Evolutionary conservation across 352 stramenopile genomes (phyloP).

Genomic region (Pythium apleroticum): DNA sequence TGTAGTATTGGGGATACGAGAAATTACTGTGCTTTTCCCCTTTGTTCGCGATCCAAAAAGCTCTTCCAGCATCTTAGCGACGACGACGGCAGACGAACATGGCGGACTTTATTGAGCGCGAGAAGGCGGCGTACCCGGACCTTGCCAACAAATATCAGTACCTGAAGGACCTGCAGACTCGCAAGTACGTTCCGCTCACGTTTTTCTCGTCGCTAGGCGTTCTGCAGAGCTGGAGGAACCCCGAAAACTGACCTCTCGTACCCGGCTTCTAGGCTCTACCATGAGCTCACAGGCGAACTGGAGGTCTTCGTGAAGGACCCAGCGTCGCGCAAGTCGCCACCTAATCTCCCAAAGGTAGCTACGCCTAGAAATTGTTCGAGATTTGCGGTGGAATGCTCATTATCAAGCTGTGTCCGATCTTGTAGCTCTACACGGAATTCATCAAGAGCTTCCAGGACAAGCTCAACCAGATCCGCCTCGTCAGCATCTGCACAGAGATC

Average conservation of each 20-base stretch:
- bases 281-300: conserved; percentile 95
- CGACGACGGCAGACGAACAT: conserved; percentile 9
- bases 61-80: not conserved
- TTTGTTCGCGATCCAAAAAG: conserved; percentile 23
- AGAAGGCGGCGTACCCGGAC: conserved; percentile 90
- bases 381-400: not conserved
- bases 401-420: not conserved
- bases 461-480: conserved; percentile 94
- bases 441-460: conserved; percentile 94
- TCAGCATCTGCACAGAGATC: conserved; percentile 91
- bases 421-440: conserved; percentile 93
- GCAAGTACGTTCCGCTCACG: conserved; percentile 66
- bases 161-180: conserved; percentile 88
- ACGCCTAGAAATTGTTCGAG: not conserved
- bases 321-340: conserved; percentile 52
- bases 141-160: conserved; percentile 91
- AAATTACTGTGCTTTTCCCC: conserved; percentile 3
- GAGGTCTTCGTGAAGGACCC: conserved; percentile 91
- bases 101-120: conserved; percentile 82
- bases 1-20: not conserved
- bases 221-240: not conserved
- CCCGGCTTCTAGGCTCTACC: conserved; percentile 88
- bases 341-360: conserved; percentile 49
- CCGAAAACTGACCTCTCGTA: not conserved
- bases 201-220: not conserved